These are phyloP conservation scores for Copromyces sp. DNA, from an alignment of 495 filamentous ascomycete species.

Conservation along the genomic window DNA sequence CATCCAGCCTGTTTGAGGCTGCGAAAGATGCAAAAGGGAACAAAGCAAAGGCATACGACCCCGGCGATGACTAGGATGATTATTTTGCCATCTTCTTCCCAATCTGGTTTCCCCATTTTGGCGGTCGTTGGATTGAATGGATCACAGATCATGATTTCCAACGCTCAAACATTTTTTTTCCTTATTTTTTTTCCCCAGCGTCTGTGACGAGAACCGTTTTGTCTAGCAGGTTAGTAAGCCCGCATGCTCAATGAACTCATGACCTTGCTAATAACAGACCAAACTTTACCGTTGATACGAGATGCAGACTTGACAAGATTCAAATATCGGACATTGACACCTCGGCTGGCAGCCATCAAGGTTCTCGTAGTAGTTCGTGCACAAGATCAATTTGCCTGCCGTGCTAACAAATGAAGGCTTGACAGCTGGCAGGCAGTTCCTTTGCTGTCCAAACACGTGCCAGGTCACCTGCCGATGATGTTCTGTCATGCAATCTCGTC, in stretches of 20 bases:
- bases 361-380: too few relatives aligned
- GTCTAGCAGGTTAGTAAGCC: constrained; percentile 4
- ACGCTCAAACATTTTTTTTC: background rate
- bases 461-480: background rate
- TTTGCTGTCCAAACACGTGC: background rate
- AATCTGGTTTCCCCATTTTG: constrained; percentile 9
- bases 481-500: background rate
- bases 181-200: background rate
- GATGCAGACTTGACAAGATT: background rate
- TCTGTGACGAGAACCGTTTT: background rate
- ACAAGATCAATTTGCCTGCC: too few relatives aligned
- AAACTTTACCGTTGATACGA: background rate
- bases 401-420: background rate
- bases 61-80: constrained; percentile 9
- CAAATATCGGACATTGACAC: background rate
- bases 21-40: constrained; percentile 6
- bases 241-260: constrained; percentile 12
- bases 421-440: background rate
- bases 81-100: constrained; percentile 2
- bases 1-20: constrained; percentile 5
- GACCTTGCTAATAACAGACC: constrained; percentile 11
- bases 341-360: too few relatives aligned
- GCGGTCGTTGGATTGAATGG: background rate
- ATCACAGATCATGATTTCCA: background rate
- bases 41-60: constrained; percentile 12